Evolutionary conservation across 768 basidiomycete species (phyloP), one percentile per base, ranked within the genome.

Genomic region (Mycena albidolilacea): DNA sequence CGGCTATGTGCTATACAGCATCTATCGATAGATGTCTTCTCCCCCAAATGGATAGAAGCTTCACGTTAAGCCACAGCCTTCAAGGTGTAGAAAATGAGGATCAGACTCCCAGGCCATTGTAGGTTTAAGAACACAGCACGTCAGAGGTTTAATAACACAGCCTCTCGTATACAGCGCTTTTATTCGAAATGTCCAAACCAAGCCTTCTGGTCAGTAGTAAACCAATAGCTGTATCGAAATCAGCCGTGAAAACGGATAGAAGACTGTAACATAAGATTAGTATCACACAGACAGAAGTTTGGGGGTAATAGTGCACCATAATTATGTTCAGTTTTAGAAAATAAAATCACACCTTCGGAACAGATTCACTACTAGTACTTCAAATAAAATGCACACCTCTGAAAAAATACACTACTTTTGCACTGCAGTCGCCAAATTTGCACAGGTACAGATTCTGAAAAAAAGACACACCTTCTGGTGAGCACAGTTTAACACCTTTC

Each of bases 11-110:
- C 41, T 43, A 43, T 43, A 8, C 41, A 43, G 41, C 41, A 43
- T 12, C 12, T 2, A 43, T 43, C 41, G 8, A 43, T 43, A 43
- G 41, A 43, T 43, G n/a, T 52, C 8, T 21, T 21, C n/a, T 52
- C 50, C 50, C 50, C n/a, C 19, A 52, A 52, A 52, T 52, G 50
- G 14, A 52, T 23, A 52, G 17, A 52, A 52, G 50, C 50, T 52
- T 52, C 50, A 52, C 17, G 50, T 52, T 52, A 52, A 52, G 50
- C n/a, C 50, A 52, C 50, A 52, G 50, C 50, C 21, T 52, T 52
- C 50, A 52, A 21, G 50, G n/a, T 43, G 9, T 43, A 43, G 41
- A 43, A 43, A 43, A 43, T 43, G 9, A 9, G 41, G 41, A 43
- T 52, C 50, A 19, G 50, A 21, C 6, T 52, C 19, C 50, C 50